Evolutionary conservation across 768 basidiomycete genomes (phyloP).

Genomic region (Chlorophyllum brunneum): DNA sequence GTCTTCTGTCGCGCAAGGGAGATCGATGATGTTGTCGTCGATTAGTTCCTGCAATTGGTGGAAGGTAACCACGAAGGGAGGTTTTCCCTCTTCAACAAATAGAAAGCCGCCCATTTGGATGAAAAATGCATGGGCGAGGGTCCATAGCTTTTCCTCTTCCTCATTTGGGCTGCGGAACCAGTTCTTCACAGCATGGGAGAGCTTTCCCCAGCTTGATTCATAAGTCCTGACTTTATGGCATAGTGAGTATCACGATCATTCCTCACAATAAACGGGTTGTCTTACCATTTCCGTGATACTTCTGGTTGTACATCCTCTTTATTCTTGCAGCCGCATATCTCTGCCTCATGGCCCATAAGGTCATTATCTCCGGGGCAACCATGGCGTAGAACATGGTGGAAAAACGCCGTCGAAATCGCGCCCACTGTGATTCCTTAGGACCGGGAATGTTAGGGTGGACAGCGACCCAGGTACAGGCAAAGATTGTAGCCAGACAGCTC

Average conservation of each 20-base stretch:
- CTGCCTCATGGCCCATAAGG: constrained; percentile 10
- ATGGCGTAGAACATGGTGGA: constrained; percentile 11
- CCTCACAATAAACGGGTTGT: background rate
- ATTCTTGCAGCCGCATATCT: background rate
- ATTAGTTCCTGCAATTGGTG: too few relatives aligned
- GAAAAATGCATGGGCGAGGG: constrained; percentile 12
- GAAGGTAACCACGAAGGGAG: too few relatives aligned
- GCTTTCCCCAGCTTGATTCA: background rate
- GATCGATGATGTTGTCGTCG: background rate
- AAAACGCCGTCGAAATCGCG: background rate
- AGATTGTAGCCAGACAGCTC: constrained; percentile 18
- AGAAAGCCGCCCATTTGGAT: constrained; percentile 14
- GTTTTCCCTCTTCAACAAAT: background rate
- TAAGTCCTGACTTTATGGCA: background rate
- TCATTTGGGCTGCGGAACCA: background rate
- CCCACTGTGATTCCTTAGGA: constrained; percentile 2
- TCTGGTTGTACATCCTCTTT: background rate
- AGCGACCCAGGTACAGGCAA: constrained; percentile 20
- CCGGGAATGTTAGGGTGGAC: constrained; percentile 19
- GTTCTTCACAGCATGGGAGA: background rate
- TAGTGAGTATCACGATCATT: too few relatives aligned
- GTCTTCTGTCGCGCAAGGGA: background rate
- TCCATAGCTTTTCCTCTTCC: constrained; percentile 6
- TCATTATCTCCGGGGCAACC: constrained; percentile 11
- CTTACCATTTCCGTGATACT: background rate